Percentiles rank a stretch among this genome's conserved stretches.
Conservation (phyloP, 495 filamentous ascomycete genomes). For the Penicillium pulvis region DNA sequence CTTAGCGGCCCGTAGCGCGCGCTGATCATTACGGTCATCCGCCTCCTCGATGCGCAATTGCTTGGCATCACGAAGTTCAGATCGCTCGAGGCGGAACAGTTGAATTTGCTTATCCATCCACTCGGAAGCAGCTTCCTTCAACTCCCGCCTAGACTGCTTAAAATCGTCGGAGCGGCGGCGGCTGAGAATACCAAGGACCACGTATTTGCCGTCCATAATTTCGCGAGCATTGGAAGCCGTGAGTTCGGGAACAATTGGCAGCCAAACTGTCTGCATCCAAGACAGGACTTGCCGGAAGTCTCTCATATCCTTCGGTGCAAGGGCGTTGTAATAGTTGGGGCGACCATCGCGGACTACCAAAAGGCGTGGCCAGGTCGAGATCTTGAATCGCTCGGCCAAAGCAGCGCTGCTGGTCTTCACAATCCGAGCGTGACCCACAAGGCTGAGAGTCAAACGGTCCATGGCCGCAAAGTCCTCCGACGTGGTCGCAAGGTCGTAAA, state of each 20-base stretch:
- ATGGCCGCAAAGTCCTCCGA: conserved; percentile 87
- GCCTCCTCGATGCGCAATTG: conserved; percentile 95
- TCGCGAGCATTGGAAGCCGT: conserved; percentile 87
- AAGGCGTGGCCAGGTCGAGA: conserved; percentile 91
- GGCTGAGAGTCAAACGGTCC: conserved; percentile 78
- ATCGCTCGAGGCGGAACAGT: conserved; percentile 84
- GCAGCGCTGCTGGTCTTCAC: conserved; percentile 80
- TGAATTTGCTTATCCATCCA: conserved; percentile 97
- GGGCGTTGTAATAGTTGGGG: conserved; percentile 81
- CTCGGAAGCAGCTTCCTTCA: conserved; percentile 92
- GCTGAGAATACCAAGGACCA: conserved; percentile 87
- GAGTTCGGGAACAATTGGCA: conserved; percentile 95
- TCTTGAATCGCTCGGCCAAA: conserved; percentile 81
- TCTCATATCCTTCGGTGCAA: conserved; percentile 87
- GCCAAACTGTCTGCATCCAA: conserved; percentile 97
- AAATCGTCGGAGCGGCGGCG: conserved; percentile 81
- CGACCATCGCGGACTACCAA: conserved; percentile 87
- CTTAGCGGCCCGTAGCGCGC: conserved; percentile 85
- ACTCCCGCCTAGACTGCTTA: conserved; percentile 74
- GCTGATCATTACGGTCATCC: conserved; percentile 88
- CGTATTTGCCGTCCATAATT: conserved; percentile 90
- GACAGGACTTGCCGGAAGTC: conserved; percentile 75
- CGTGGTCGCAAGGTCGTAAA: conserved; percentile 93
- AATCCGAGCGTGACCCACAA: conserved; percentile 88
- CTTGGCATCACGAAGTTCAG: conserved; percentile 91